phyloP scores from a whole-genome alignment of 2,329 filamentous ascomycete species.

The Nemania serpens region DNA sequence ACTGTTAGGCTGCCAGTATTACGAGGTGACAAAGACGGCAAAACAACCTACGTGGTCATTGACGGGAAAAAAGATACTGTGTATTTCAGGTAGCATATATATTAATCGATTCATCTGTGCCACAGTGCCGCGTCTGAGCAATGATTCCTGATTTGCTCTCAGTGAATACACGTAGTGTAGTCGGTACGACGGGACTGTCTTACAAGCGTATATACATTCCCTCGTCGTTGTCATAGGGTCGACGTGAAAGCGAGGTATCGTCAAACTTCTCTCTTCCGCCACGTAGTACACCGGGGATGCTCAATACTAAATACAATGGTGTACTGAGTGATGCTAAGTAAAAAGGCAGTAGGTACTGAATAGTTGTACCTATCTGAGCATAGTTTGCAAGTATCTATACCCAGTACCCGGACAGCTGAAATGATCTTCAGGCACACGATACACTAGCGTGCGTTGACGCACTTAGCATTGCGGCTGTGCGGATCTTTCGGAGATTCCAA shows the following conservation, averaged over 20 bases:
- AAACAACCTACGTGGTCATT: slow-evolving; percentile 1
- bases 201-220: background rate
- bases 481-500: slow-evolving; percentile 27
- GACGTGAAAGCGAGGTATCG: no score
- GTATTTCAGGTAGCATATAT: slow-evolving; percentile 2
- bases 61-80: background rate
- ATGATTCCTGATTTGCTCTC: background rate
- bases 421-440: slow-evolving; percentile 2
- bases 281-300: background rate
- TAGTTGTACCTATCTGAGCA: no score
- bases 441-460: background rate
- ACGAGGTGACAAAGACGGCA: slow-evolving; percentile 17
- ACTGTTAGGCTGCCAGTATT: no score
- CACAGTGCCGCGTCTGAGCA: background rate
- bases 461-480: slow-evolving; percentile 16
- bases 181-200: no score
- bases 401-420: background rate
- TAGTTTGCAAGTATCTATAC: no score
- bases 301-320: background rate
- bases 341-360: no score
- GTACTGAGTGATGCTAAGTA: no score
- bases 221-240: background rate
- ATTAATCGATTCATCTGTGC: slow-evolving; percentile 19
- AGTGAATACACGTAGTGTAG: background rate
- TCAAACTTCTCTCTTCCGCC: background rate